Conservation (phyloP, 306 rosid species). For the Vigna reflexopilosa region DNA sequence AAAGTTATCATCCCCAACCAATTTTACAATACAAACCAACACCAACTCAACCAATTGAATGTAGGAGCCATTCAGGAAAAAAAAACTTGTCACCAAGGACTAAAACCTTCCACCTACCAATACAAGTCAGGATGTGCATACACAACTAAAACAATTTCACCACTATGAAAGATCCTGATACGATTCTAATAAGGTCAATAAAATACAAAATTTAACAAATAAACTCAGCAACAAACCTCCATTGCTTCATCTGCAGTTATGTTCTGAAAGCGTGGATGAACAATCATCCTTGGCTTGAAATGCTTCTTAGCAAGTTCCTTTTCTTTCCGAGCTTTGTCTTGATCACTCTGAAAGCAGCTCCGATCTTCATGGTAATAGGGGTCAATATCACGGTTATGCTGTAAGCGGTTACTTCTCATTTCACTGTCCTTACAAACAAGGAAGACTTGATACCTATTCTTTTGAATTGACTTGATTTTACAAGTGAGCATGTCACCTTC, state of each 20-base stretch:
- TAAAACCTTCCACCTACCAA: background rate
- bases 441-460: conserved; percentile 92
- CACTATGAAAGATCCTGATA: background rate
- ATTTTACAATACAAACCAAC: conserved; percentile 22
- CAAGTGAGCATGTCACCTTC: conserved; percentile 93
- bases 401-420: conserved; percentile 82
- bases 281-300: conserved; percentile 98
- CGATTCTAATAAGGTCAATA: background rate
- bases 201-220: background rate
- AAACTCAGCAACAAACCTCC: conserved; percentile 68
- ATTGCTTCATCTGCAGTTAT: conserved; percentile 94
- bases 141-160: conserved; percentile 19
- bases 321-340: conserved; percentile 87
- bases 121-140: conserved; percentile 2
- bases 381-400: conserved; percentile 61
- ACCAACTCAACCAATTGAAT: background rate
- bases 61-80: background rate
- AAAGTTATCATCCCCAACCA: background rate
- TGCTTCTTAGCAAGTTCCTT: conserved; percentile 93
- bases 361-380: conserved; percentile 84
- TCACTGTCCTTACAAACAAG: conserved; percentile 90
- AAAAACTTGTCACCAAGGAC: background rate
- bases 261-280: conserved; percentile 98
- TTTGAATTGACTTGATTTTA: conserved; percentile 95
- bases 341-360: conserved; percentile 78